Conservation (phyloP, 1,284 basidiomycete genomes). For the Mixia osmundae region DNA sequence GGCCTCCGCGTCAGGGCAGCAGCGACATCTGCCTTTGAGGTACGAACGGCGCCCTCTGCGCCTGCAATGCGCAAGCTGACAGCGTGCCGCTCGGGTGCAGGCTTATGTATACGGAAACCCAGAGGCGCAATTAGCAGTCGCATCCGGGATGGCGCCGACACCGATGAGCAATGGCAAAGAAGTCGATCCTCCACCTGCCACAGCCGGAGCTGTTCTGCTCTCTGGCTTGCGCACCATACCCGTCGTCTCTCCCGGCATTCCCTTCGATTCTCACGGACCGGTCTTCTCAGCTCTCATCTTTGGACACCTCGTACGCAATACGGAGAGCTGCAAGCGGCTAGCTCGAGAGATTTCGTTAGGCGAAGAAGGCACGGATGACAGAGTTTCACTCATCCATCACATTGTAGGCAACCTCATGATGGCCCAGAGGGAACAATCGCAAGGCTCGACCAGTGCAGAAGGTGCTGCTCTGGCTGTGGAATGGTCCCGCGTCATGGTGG, state of each 20-base stretch:
- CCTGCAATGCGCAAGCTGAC: too few relatives aligned
- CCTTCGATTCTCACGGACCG: conserved; percentile 30
- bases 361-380: conserved; percentile 29
- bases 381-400: conserved; percentile 27
- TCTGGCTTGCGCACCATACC: conserved; percentile 27
- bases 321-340: conserved; percentile 30
- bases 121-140: conserved; percentile 24
- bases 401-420: conserved; percentile 37
- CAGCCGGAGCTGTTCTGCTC: conserved; percentile 29
- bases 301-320: conserved; percentile 29
- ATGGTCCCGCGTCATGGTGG: conserved; percentile 73
- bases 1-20: conserved; percentile 23
- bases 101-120: conserved; percentile 22
- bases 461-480: conserved; percentile 35
- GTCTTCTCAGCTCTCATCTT: conserved; percentile 30
- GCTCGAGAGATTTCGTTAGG: conserved; percentile 24
- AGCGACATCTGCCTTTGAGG: conserved; percentile 26
- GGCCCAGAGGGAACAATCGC: conserved; percentile 31
- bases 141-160: conserved; percentile 28
- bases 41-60: too few relatives aligned
- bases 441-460: conserved; percentile 19
- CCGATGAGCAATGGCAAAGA: conserved; percentile 5
- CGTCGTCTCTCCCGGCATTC: conserved; percentile 18
- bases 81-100: too few relatives aligned
- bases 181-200: conserved; percentile 15